These are phyloP conservation scores for Yarrowia sp. DNA, from an alignment of 805 yeast species.

Conservation along the genomic window DNA sequence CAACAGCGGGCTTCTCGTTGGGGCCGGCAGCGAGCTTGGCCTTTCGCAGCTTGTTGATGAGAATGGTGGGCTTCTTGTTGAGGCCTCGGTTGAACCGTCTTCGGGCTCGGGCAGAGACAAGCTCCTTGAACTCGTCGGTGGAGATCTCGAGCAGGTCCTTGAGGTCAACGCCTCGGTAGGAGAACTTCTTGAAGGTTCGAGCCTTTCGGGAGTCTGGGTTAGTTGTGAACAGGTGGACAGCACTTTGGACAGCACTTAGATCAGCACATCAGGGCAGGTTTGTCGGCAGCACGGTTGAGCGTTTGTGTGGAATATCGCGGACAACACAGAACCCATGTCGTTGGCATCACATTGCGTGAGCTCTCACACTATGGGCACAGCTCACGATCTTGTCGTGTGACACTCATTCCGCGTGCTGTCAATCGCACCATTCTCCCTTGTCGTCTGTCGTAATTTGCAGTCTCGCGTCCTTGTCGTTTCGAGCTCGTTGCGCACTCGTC, in stretches of 20 bases:
- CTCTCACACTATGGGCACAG: no score
- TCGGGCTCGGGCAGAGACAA: conserved; percentile 98
- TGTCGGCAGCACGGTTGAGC: no score
- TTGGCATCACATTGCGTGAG: no score
- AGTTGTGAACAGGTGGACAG: conserved; percentile 4
- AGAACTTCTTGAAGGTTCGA: conserved; percentile 96
- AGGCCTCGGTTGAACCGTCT: conserved; percentile 99
- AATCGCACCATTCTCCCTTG: no score
- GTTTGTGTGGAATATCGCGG: no score
- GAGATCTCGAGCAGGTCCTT: conserved; percentile 88
- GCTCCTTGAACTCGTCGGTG: conserved; percentile 94
- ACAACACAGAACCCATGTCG: no score
- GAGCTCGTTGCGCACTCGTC: not conserved
- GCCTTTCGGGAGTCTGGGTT: conserved; percentile 41
- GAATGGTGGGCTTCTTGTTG: conserved; percentile 90
- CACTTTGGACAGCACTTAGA: no score
- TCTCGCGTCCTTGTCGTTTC: not conserved
- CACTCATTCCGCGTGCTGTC: no score
- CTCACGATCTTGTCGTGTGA: no score
- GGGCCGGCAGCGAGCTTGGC: conserved; percentile 77
- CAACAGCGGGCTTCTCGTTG: conserved; percentile 95
- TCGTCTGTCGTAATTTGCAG: no score
- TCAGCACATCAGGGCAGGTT: not conserved
- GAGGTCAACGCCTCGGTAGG: conserved; percentile 98
- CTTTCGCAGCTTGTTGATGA: conserved; percentile 96